phyloP scores from a whole-genome alignment of 169 alveolate species.

The Gregarina niphandrodes region DNA sequence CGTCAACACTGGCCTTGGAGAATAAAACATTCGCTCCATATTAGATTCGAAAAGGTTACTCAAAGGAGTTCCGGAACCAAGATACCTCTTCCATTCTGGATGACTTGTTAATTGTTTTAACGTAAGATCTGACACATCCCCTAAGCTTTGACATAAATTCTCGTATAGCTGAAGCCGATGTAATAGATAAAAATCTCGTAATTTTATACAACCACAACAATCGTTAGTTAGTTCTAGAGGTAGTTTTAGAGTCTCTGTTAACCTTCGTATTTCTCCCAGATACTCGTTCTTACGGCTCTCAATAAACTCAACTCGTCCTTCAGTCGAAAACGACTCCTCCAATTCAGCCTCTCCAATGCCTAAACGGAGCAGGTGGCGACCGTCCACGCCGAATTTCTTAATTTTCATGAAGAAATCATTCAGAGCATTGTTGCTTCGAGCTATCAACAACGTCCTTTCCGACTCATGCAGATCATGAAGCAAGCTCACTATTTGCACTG shows the following conservation, averaged over 20 bases:
- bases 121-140: too few relatives aligned
- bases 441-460: constrained; percentile 51
- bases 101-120: too few relatives aligned
- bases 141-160: too few relatives aligned
- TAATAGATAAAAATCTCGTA: too few relatives aligned
- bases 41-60: too few relatives aligned
- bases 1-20: too few relatives aligned
- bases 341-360: constrained; percentile 62
- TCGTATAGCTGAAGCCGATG: too few relatives aligned
- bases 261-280: constrained; percentile 8
- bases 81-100: too few relatives aligned
- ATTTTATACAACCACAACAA: too few relatives aligned
- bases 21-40: too few relatives aligned
- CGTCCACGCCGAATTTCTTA: constrained; percentile 53
- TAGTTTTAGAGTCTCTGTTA: background rate
- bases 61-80: too few relatives aligned
- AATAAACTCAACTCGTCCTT: constrained; percentile 57
- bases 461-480: constrained; percentile 51
- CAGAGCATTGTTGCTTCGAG: constrained; percentile 42
- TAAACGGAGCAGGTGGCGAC: constrained; percentile 58
- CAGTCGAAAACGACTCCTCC: constrained; percentile 44
- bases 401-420: constrained; percentile 67
- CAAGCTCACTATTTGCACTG: constrained; percentile 59
- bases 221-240: too few relatives aligned
- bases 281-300: constrained; percentile 18